These are phyloP conservation scores for Stenocarpella maydis DNA, from an alignment of 2,329 filamentous ascomycete genomes.

Conservation along the genomic window DNA sequence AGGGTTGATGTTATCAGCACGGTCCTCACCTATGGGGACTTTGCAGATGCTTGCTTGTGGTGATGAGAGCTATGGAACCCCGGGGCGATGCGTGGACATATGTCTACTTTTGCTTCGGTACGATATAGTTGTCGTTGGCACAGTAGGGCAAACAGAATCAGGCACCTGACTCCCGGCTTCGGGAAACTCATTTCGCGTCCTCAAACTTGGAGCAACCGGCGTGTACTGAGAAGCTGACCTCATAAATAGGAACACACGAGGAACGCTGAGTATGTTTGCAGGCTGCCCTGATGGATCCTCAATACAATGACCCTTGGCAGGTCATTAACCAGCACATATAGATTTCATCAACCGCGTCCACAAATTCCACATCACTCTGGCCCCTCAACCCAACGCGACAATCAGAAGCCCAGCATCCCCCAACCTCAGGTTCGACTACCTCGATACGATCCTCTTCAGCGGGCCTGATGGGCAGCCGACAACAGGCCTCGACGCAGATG, in stretches of 20 bases:
- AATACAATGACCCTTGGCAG: background rate
- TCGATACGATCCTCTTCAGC: constrained; percentile 70
- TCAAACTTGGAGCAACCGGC: rapidly evolving
- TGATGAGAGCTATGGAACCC: background rate
- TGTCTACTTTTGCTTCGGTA: background rate
- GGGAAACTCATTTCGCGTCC: background rate
- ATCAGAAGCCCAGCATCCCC: constrained; percentile 60
- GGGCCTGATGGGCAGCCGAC: constrained; percentile 68
- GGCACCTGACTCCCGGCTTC: background rate
- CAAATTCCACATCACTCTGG: constrained; percentile 69
- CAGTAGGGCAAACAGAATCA: background rate
- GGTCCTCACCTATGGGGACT: background rate
- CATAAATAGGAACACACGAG: constrained; percentile 67
- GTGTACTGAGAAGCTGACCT: background rate
- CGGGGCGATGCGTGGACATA: background rate
- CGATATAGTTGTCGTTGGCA: background rate
- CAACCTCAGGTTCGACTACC: constrained; percentile 69
- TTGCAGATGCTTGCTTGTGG: background rate
- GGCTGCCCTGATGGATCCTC: background rate
- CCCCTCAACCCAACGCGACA: constrained; percentile 59
- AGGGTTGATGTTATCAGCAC: background rate
- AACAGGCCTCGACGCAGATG: constrained; percentile 71
- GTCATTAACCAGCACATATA: background rate
- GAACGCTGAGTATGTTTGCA: constrained; percentile 58
- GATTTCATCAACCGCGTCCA: constrained; percentile 73